These are phyloP conservation scores for Annulohypoxylon stygium DNA, from an alignment of 495 filamentous ascomycete genomes.

Conservation along the genomic window DNA sequence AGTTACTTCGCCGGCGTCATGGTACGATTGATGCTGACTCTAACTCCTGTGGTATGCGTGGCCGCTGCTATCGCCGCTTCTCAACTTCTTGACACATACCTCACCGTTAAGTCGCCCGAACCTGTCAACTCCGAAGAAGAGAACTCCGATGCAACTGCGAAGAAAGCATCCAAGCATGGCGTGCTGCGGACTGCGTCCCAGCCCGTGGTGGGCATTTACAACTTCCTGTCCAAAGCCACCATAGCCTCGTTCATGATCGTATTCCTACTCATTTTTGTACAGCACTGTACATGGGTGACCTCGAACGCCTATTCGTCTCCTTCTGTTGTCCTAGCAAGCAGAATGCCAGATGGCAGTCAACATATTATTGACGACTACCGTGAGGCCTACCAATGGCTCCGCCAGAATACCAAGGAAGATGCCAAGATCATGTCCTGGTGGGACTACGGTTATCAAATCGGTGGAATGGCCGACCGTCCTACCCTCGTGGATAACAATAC, in stretches of 20 bases:
- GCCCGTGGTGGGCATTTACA: slow-evolving; percentile 87
- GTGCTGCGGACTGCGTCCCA: slow-evolving; percentile 76
- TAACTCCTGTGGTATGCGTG: slow-evolving; percentile 97
- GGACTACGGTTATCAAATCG: slow-evolving; percentile 99
- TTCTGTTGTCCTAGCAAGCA: slow-evolving; percentile 94
- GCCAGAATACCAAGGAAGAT: slow-evolving; percentile 93
- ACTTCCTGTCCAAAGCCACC: slow-evolving; percentile 78
- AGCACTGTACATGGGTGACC: slow-evolving; percentile 99
- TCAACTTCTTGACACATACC: slow-evolving; percentile 88
- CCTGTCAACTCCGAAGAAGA: slow-evolving; percentile 65
- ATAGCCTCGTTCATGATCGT: slow-evolving; percentile 76
- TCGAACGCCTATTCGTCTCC: slow-evolving; percentile 99
- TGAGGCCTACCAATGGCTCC: slow-evolving; percentile 99
- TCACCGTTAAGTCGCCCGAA: slow-evolving; percentile 69
- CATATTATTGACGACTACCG: slow-evolving; percentile 99
- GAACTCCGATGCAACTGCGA: slow-evolving; percentile 55
- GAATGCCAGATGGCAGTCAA: slow-evolving; percentile 93
- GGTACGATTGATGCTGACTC: slow-evolving; percentile 97
- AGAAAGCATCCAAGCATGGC: slow-evolving; percentile 65
- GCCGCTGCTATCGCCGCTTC: slow-evolving; percentile 91
- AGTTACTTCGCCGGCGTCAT: slow-evolving; percentile 99
- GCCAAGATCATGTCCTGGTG: slow-evolving; percentile 99
- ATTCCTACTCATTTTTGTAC: slow-evolving; percentile 93
- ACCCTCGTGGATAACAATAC: slow-evolving; percentile 99
- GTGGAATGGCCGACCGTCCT: slow-evolving; percentile 98